phyloP scores from a whole-genome alignment of 2,329 filamentous ascomycete genomes.

The Cyphellophora attinorum region DNA sequence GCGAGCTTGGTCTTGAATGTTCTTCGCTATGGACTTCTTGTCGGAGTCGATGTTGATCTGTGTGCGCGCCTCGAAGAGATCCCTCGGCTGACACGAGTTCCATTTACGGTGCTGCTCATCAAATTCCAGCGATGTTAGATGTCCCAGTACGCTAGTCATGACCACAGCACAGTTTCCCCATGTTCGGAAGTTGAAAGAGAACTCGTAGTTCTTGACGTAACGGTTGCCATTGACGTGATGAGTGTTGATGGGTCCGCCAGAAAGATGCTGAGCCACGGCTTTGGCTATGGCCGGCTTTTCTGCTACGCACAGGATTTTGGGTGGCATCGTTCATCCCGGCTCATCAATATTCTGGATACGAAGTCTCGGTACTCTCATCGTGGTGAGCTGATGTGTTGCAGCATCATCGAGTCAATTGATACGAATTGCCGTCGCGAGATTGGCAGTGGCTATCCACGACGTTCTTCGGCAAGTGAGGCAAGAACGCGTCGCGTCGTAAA shows the following conservation, averaged over 20 bases:
- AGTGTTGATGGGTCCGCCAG: conserved; percentile 61
- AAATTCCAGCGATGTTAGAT: conserved; percentile 77
- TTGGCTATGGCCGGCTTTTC: conserved; percentile 94
- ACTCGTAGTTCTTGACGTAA: conserved; percentile 91
- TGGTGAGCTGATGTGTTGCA: too few relatives aligned
- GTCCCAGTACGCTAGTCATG: conserved; percentile 89
- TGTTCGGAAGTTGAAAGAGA: conserved; percentile 73
- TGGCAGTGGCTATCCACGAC: too few relatives aligned
- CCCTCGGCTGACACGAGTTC: conserved; percentile 67
- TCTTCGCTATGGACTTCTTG: conserved; percentile 70
- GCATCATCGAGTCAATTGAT: too few relatives aligned
- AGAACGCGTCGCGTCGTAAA: too few relatives aligned
- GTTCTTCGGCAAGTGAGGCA: too few relatives aligned
- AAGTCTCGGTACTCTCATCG: too few relatives aligned
- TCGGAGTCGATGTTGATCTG: conserved; percentile 61
- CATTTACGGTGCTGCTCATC: conserved; percentile 64
- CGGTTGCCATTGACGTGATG: conserved; percentile 55
- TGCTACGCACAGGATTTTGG: conserved; percentile 63
- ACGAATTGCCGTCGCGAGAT: too few relatives aligned
- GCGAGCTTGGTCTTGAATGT: conserved; percentile 71
- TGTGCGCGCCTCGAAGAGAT: conserved; percentile 74
- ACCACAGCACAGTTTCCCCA: conserved; percentile 79
- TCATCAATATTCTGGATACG: not conserved
- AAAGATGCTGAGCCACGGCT: conserved; percentile 81
- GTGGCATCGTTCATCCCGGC: conserved; percentile 17